Base-by-base conservation (phyloP, 78 protist species). In the Speleostelium caveatum region DNA sequence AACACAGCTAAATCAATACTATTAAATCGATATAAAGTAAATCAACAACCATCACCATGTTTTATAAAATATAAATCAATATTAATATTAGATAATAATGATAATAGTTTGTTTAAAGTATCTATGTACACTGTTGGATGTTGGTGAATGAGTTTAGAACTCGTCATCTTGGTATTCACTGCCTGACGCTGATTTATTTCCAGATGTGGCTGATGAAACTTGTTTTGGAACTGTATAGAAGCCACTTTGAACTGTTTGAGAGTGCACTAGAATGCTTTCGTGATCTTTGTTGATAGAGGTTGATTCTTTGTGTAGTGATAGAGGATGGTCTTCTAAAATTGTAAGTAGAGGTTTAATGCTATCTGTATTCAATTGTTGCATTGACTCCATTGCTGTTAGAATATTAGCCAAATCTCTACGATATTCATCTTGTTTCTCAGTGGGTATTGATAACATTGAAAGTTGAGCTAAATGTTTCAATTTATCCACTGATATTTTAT, bases 221-320 rank as follows among this genome's bases (percentile, higher is more conserved):
- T 67, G 75, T 67, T 79, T 66, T 16, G 88, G 88, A 28, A 79
- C 88, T 28, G 24, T 55, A 56, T 66, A 79, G 65, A 79, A 79
- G 3, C 58, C 73, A 30, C 66, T 7, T 28, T 66, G 55, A 42
- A 39, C 38, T 38, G 16, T 1, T 3, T 33, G 5, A 33, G 88
- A n/a, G 55, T 79, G 88, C 51, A 66, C 8, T 26, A 78, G 42
- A n/a, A 78, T 51, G 19, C 2, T 1, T 19, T 66, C 36, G 16
- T 67, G 75, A 45, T 42, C 49, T 26, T 49, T 33, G 0, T 75
- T 60, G 4, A 33, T 5, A 28, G 69, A 36, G 16, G 62, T 63
- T 6, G 16, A 19, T 30, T 79, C 76, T 26, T 36, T 1, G 22
- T 53, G 42, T 24, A 79, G 16, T 6, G 5, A 1, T 32, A 79